Percentiles rank a stretch among this genome's conserved stretches.
These are phyloP conservation scores for Prunella vulgaris DNA, from an alignment of 257 asterid species.

Conservation along the genomic window DNA sequence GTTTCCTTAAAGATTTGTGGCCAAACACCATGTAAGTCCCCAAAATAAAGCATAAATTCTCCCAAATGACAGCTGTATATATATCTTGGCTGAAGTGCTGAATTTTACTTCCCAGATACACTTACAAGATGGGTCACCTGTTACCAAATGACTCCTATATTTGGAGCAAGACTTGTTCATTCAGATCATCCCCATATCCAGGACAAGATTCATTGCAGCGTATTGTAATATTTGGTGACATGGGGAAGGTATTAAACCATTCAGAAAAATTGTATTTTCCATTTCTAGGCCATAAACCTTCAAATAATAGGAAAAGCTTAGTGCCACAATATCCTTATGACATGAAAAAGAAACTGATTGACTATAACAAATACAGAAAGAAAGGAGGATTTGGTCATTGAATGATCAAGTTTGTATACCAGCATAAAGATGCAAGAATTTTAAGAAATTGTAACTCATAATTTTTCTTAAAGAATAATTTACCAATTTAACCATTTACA, in stretches of 20 bases:
- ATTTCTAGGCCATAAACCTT: not conserved
- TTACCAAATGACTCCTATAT: slow-evolving; percentile 49
- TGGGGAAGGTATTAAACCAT: slow-evolving; percentile 75
- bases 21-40: slow-evolving; percentile 59
- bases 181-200: slow-evolving; percentile 76
- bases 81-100: slow-evolving; percentile 7
- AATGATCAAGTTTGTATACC: not conserved
- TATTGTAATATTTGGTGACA: slow-evolving; percentile 80
- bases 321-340: not conserved
- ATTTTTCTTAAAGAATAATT: not conserved
- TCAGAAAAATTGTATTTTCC: not conserved
- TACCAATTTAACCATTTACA: not conserved
- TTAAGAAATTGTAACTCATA: not conserved
- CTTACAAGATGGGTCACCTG: slow-evolving; percentile 68
- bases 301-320: not conserved
- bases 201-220: slow-evolving; percentile 89
- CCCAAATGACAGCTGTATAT: not conserved
- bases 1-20: slow-evolving; percentile 88
- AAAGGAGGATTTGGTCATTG: not conserved
- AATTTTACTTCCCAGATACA: slow-evolving; percentile 47
- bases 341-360: not conserved
- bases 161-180: slow-evolving; percentile 72
- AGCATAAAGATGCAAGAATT: not conserved
- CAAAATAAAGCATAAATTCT: not conserved
- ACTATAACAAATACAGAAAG: not conserved